These are phyloP conservation scores for Starmerella sirachaensis DNA, from an alignment of 805 yeast genomes.

Conservation along the genomic window DNA sequence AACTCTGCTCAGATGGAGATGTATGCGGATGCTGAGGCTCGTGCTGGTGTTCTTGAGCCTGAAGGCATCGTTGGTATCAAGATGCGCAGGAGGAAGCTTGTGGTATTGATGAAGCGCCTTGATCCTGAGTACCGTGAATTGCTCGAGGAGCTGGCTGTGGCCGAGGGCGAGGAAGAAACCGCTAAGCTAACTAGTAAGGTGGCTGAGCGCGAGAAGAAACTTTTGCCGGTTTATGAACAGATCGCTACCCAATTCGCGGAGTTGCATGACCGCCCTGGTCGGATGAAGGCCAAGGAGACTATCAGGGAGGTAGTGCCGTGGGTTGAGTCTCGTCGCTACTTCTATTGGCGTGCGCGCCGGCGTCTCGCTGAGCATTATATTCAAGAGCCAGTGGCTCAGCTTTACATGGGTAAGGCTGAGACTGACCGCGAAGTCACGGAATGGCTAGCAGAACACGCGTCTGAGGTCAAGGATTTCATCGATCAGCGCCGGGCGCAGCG, in stretches of 20 bases:
- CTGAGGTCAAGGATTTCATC: slow-evolving; percentile 10
- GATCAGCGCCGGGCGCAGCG: slow-evolving; percentile 1
- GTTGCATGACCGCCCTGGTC: slow-evolving; percentile 91
- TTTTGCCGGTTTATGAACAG: slow-evolving; percentile 84
- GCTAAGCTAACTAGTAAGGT: slow-evolving; percentile 53
- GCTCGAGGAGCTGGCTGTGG: slow-evolving; percentile 40
- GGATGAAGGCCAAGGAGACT: slow-evolving; percentile 92
- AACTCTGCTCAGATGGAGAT: slow-evolving; percentile 97
- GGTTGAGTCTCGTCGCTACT: slow-evolving; percentile 81
- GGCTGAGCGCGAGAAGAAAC: slow-evolving; percentile 61
- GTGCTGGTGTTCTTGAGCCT: slow-evolving; percentile 98
- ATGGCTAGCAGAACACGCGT: slow-evolving; percentile 34
- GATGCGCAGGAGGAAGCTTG: slow-evolving; percentile 83
- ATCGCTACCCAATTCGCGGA: slow-evolving; percentile 94
- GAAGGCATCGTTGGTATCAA: slow-evolving; percentile 99
- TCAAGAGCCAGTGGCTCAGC: slow-evolving; percentile 22
- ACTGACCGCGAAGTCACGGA: slow-evolving; percentile 68
- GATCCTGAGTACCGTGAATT: slow-evolving; percentile 60
- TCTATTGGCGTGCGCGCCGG: slow-evolving; percentile 98
- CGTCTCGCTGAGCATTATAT: slow-evolving; percentile 87
- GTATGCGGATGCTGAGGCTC: slow-evolving; percentile 91
- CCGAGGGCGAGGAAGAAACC: slow-evolving; percentile 52
- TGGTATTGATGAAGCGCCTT: slow-evolving; percentile 82
- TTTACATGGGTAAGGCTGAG: slow-evolving; percentile 38
- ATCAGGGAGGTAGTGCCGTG: slow-evolving; percentile 77